Evolutionary conservation across 495 filamentous ascomycete genomes (phyloP), one percentile per base, ranked within the genome.

Genomic region (Talaromyces borbonicus): DNA sequence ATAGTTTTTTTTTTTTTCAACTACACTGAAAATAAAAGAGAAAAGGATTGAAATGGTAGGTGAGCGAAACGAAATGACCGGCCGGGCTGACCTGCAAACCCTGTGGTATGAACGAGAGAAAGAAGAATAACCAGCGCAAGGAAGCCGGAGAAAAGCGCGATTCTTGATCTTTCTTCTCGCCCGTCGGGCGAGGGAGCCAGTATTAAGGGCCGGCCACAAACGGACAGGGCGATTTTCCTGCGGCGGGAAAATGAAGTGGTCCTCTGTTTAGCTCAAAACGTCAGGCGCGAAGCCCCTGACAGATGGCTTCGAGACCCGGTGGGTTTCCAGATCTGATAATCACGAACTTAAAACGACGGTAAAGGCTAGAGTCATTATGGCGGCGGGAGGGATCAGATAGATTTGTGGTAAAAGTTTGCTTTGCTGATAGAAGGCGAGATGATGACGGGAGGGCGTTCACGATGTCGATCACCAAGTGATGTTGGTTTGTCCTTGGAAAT

Each of bases 81-180:
- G 18, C 35, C 22, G 25, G 39, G 19, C 12, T 42, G 39, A 25
- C 39, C 39, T 25, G 39, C 39, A 42, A 42, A 25, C 39, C 39
- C 39, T 25, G 22, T 30, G 42, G 42, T 44, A 19, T 4, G 8
- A 22, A 14, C 16, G 22, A 38, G 8, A 38, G 35, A 22, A 36
- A 38, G 35, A 38, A 20, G n/a, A 22, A 23, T n/a, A n/a, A n/a
- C n/a, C n/a, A n/a, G n/a, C n/a, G n/a, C n/a, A 20, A 38, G 35
- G 22, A 15, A 38, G 22, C 19, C 7, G 16, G 35, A 4, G 35
- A 12, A n/a, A 29, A 29, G 11, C 22, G 35, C 14, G 35, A 20
- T 20, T 38, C 18, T 38, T n/a, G n/a, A n/a, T n/a, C n/a, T 38
- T 38, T 38, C 16, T 29, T 43, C 24, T 15, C 12, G 39, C 29